Percentiles rank a stretch among this genome's conserved stretches.
Evolutionary conservation across 2,329 filamentous ascomycete genomes (phyloP).

Genomic region (Endoconidiophora polonica): DNA sequence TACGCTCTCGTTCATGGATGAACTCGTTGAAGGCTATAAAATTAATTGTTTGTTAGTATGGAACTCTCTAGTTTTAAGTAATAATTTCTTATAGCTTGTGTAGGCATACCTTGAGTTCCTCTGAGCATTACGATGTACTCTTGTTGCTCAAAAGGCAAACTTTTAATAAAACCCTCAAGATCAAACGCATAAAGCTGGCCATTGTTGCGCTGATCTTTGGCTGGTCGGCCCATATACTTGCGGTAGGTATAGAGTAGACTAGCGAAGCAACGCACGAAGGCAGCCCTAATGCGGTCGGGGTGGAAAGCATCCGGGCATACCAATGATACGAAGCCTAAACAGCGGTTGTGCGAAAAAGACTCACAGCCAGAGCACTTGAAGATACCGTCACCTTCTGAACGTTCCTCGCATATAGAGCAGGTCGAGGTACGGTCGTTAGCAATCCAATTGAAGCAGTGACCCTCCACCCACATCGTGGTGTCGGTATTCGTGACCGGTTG

Average conservation of each 20-base stretch:
- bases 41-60: slow-evolving; percentile 14
- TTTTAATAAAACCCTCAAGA: slow-evolving; percentile 47
- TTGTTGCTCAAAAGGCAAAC: slow-evolving; percentile 47
- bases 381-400: slow-evolving; percentile 52
- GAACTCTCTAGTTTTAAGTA: not conserved
- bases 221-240: slow-evolving; percentile 43
- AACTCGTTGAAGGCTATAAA: slow-evolving; percentile 54
- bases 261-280: slow-evolving; percentile 49
- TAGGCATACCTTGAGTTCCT: slow-evolving; percentile 44
- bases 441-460: slow-evolving; percentile 59
- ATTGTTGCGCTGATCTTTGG: slow-evolving; percentile 41
- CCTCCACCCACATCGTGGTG: slow-evolving; percentile 68
- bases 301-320: slow-evolving; percentile 48
- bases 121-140: slow-evolving; percentile 47
- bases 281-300: slow-evolving; percentile 42
- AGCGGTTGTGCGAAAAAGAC: slow-evolving; percentile 39
- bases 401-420: slow-evolving; percentile 64
- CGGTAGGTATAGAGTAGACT: slow-evolving; percentile 50
- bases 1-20: slow-evolving; percentile 62
- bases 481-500: slow-evolving; percentile 67
- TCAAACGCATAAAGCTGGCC: slow-evolving; percentile 48
- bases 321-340: slow-evolving; percentile 44
- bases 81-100: not conserved
- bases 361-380: slow-evolving; percentile 56
- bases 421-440: slow-evolving; percentile 37